These are phyloP conservation scores for Coniochaeta sp. DNA, from an alignment of 2,329 filamentous ascomycete species.

Conservation along the genomic window DNA sequence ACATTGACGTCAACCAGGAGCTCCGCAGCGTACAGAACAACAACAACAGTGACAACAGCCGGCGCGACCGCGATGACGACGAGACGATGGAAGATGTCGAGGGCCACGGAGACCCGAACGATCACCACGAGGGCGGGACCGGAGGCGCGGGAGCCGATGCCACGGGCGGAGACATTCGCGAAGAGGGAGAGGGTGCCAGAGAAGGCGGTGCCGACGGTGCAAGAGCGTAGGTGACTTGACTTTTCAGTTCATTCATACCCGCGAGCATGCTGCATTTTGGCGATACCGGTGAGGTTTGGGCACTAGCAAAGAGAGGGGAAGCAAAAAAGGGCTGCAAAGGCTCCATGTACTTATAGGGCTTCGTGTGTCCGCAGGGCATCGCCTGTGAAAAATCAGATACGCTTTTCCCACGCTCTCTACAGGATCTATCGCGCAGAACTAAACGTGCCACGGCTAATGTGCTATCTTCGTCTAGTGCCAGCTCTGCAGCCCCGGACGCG, in stretches of 20 bases:
- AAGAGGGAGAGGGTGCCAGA: constrained; percentile 81
- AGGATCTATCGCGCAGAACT: neutral
- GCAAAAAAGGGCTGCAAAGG: neutral
- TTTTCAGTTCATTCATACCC: constrained; percentile 19
- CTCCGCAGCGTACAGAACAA: constrained; percentile 56
- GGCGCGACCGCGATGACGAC: constrained; percentile 44
- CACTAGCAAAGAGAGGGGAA: neutral
- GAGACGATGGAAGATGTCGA: constrained; percentile 76
- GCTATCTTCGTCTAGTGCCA: constrained; percentile 38
- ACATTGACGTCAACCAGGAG: constrained; percentile 65
- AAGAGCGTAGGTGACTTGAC: constrained; percentile 90
- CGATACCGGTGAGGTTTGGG: neutral
- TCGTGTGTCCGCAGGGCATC: neutral
- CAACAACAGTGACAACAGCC: constrained; percentile 37
- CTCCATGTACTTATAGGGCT: neutral
- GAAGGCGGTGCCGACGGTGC: constrained; percentile 94
- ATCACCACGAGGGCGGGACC: constrained; percentile 53
- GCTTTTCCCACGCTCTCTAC: neutral
- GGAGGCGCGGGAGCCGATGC: constrained; percentile 81
- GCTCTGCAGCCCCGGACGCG: constrained; percentile 54
- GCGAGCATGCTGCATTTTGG: neutral
- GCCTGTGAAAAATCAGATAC: neutral
- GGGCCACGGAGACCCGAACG: constrained; percentile 50
- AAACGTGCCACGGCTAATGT: neutral
- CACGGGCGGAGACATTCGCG: constrained; percentile 83